Evolutionary conservation across 345 rosid genomes (phyloP).

Genomic region (Lepidium didymum): DNA sequence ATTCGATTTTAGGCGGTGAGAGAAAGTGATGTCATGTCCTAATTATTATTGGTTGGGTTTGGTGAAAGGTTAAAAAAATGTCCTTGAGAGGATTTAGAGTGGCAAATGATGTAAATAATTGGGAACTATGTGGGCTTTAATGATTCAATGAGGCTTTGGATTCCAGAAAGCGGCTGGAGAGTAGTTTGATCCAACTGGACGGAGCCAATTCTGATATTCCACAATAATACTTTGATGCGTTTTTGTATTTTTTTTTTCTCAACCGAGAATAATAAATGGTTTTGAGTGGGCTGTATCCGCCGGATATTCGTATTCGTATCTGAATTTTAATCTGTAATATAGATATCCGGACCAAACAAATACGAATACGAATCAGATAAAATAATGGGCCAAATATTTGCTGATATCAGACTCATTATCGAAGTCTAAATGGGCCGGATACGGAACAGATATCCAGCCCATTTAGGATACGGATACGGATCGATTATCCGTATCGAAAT

Average conservation of each 20-base stretch:
- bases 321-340: no score
- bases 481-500: no score
- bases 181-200: neutral
- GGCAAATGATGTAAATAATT: conserved; percentile 20
- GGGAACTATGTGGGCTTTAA: neutral
- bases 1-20: conserved; percentile 50
- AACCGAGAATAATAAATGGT: neutral
- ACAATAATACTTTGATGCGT: neutral
- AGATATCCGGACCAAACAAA: no score
- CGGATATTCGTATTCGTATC: no score
- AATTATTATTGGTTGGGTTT: neutral
- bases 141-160: conserved; percentile 7
- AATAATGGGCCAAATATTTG: no score
- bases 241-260: neutral
- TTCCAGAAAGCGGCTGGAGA: neutral
- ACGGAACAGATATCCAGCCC: no score
- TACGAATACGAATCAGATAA: no score
- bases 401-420: no score
- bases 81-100: neutral
- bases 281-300: no score
- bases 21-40: neutral
- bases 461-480: no score
- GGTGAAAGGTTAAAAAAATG: neutral
- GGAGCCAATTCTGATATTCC: neutral
- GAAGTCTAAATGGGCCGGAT: no score